Base-by-base conservation (phyloP, 768 basidiomycete genomes). In the Russula lepida region DNA sequence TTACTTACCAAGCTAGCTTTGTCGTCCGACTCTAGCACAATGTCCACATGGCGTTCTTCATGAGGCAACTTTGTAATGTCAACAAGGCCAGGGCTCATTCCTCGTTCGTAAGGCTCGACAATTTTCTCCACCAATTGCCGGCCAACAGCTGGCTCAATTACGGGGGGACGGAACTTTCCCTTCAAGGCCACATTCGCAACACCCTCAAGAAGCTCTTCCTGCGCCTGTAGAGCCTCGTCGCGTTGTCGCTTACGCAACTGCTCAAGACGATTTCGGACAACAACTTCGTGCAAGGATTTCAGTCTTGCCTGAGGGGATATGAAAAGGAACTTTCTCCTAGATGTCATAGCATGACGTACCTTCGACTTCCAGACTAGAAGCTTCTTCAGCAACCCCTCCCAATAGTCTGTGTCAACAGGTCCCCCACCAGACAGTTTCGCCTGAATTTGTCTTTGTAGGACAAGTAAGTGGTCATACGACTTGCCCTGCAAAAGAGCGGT, bases 341-440 rank as follows among this genome's bases (percentile, higher is more conserved):
- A 17, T 49, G 58, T 49, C 1, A 57, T 54, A 43, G 7, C 1
- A 66, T 68, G 49, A 41, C 47, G 41, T 67, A 92, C 94, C 78
- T 98, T 98, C 23, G 97, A 89, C 75, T 98, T 98, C 87, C 92
- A 97, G 3, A 98, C 95, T 25, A 98, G 77, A 35, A 99, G 73
- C 71, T 90, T 97, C 73, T 93, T 90, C 59, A 98, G 73, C 8
- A 99, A 75, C 50, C 84, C 80, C 74, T 98, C 97, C 97, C 97
- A 99, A 70, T 98, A 99, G 72, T 99, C 97, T 12, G 85, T 89
- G 73, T 99, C 97, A 37, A 99, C 82, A 2, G 94, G 94, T 73
- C 98, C 95, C 35, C 94, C 92, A 64, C 92, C 92, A 0, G 83
- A 77, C 3, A 98, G 81, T 73, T 98, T 98, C 54, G 80, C 81